Evolutionary conservation across 2,329 filamentous ascomycete genomes (phyloP).

Genomic region (Exutisphaerella laricina): DNA sequence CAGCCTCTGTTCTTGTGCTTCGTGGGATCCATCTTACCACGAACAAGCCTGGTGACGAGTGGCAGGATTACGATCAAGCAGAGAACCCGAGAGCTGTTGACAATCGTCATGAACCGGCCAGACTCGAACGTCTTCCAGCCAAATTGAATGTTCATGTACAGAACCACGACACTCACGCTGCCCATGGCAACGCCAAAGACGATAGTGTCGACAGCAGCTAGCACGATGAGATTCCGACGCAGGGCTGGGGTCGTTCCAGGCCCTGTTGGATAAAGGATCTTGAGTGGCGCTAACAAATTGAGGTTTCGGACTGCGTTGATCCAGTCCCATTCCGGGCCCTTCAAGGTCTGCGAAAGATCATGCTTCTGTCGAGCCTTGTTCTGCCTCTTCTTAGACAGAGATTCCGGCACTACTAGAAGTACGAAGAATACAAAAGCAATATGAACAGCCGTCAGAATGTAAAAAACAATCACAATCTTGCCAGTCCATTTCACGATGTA

Average conservation of each 20-base stretch:
- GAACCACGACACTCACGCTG: slow-evolving; percentile 69
- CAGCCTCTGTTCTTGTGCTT: slow-evolving; percentile 59
- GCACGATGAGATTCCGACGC: slow-evolving; percentile 72
- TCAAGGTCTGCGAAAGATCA: slow-evolving; percentile 34
- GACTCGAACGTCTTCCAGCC: slow-evolving; percentile 77
- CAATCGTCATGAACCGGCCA: slow-evolving; percentile 72
- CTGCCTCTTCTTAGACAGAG: slow-evolving; percentile 68
- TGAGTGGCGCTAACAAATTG: slow-evolving; percentile 72
- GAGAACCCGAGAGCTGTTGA: slow-evolving; percentile 70
- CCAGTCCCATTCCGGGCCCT: slow-evolving; percentile 38
- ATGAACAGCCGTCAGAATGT: slow-evolving; percentile 69
- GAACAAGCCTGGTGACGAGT: slow-evolving; percentile 67
- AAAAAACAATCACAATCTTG: slow-evolving; percentile 75
- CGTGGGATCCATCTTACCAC: slow-evolving; percentile 45
- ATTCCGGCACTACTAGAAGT: slow-evolving; percentile 72
- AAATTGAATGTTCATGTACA: slow-evolving; percentile 78
- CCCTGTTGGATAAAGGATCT: slow-evolving; percentile 69
- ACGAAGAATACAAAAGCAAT: slow-evolving; percentile 67
- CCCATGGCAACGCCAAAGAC: slow-evolving; percentile 80
- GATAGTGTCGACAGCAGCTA: slow-evolving; percentile 75
- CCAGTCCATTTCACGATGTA: slow-evolving; percentile 73
- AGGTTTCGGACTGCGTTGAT: slow-evolving; percentile 41
- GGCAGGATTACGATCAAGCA: slow-evolving; percentile 72
- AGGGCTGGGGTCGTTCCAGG: slow-evolving; percentile 55
- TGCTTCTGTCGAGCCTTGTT: slow-evolving; percentile 64